Conservation (phyloP, 106 monocot species). For the Dioscorea dumetorum region DNA sequence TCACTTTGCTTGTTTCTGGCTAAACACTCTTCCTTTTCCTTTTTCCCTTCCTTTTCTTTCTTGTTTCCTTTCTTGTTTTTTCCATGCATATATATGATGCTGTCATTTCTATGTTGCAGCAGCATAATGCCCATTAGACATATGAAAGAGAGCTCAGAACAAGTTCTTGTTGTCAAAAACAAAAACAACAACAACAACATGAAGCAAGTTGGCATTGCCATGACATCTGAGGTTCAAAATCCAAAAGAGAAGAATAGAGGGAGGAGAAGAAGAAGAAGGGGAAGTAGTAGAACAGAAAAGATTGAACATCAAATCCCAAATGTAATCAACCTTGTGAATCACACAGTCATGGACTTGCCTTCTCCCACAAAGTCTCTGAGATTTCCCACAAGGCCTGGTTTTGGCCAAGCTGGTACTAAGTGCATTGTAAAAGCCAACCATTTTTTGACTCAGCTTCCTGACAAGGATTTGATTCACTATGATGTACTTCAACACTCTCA, state of each 20-base stretch:
- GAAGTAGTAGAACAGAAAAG: conserved; percentile 5
- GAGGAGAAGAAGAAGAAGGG: conserved; percentile 19
- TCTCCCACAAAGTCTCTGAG: conserved; percentile 29
- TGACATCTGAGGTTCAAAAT: conserved; percentile 10
- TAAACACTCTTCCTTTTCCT: not conserved
- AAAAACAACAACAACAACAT: not conserved
- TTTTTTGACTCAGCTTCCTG: conserved; percentile 34
- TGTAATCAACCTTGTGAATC: not conserved
- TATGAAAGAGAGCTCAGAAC: conserved; percentile 33
- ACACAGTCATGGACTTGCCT: conserved; percentile 20
- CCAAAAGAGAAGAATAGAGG: conserved; percentile 21
- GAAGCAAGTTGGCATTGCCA: conserved; percentile 4
- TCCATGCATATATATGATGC: not conserved
- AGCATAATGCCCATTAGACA: conserved; percentile 34
- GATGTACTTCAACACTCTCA: conserved; percentile 21
- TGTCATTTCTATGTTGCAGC: too few species aligned
- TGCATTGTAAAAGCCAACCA: conserved; percentile 47
- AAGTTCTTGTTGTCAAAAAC: conserved; percentile 35
- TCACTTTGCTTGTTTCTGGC: not conserved
- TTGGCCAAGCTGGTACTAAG: conserved; percentile 32
- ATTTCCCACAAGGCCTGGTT: conserved; percentile 36
- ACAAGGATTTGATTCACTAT: conserved; percentile 41
- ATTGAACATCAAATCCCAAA: not conserved
- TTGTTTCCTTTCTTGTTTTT: not conserved
- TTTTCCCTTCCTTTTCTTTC: not conserved